phyloP scores from a whole-genome alignment of 2,329 filamentous ascomycete genomes.

The Sarocladium brachiariae region DNA sequence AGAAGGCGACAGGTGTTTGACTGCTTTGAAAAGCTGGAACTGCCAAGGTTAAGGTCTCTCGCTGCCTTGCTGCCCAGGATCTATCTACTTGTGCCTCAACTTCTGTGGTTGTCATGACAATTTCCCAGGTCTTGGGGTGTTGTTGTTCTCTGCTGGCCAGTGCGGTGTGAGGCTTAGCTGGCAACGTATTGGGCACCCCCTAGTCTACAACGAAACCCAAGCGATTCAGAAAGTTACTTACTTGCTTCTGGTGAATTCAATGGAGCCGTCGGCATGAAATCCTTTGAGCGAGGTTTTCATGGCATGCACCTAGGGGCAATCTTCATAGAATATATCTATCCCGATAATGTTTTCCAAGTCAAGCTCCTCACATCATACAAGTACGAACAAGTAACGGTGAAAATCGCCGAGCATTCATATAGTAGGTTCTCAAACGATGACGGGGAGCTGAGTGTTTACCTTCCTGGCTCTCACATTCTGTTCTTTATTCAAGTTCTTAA shows the following conservation, averaged over 20 bases:
- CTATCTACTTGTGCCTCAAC: background rate
- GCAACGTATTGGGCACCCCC: slow-evolving; percentile 7
- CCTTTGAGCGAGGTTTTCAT: background rate
- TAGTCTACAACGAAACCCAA: too few relatives aligned
- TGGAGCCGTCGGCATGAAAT: background rate
- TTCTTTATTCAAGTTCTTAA: background rate
- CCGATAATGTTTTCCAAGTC: too few relatives aligned
- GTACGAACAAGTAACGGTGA: background rate
- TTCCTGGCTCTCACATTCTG: background rate
- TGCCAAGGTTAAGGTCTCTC: too few relatives aligned
- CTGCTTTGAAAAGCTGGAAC: too few relatives aligned
- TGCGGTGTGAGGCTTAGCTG: slow-evolving; percentile 8
- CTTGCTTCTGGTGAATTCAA: background rate
- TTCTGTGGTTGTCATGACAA: slow-evolving; percentile 12
- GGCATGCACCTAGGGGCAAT: background rate
- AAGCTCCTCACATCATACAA: background rate
- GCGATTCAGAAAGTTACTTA: too few relatives aligned
- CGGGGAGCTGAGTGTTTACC: background rate
- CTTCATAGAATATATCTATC: background rate
- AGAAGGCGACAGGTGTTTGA: too few relatives aligned
- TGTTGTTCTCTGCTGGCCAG: slow-evolving; percentile 2
- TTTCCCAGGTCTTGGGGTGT: background rate
- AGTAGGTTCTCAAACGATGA: background rate
- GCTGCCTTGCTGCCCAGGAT: slow-evolving; percentile 4
- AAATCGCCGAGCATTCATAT: background rate